Conservation (phyloP, 2,329 filamentous ascomycete genomes). For the Fonsecaea monophora region DNA sequence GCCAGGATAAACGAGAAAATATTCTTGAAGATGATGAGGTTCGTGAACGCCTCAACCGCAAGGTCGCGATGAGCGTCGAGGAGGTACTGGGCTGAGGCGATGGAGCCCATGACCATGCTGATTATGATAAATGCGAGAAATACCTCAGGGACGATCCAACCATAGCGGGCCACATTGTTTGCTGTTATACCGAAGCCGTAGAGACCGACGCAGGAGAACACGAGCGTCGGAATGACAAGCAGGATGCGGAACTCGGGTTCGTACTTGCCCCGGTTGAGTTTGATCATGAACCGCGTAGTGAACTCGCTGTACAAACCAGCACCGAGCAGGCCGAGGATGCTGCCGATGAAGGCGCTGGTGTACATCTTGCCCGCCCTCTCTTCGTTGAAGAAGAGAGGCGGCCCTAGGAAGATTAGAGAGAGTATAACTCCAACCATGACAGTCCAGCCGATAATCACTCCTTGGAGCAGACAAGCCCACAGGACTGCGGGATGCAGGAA, state of each 20-base stretch:
- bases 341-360: slow-evolving; percentile 82
- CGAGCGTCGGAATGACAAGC: slow-evolving; percentile 79
- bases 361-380: slow-evolving; percentile 86
- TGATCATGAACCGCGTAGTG: slow-evolving; percentile 73
- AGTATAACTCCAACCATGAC: slow-evolving; percentile 87
- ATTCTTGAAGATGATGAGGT: slow-evolving; percentile 92
- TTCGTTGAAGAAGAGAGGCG: slow-evolving; percentile 81
- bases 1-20: slow-evolving; percentile 88
- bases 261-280: slow-evolving; percentile 78
- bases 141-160: slow-evolving; percentile 75
- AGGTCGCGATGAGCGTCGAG: slow-evolving; percentile 93
- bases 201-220: slow-evolving; percentile 77
- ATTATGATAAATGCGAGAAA: slow-evolving; percentile 86
- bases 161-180: slow-evolving; percentile 65
- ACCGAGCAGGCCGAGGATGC: slow-evolving; percentile 76
- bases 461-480: slow-evolving; percentile 83
- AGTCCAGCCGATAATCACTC: slow-evolving; percentile 92
- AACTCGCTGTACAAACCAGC: slow-evolving; percentile 76
- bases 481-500: slow-evolving; percentile 84
- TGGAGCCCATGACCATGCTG: slow-evolving; percentile 90
- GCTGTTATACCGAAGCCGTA: slow-evolving; percentile 84
- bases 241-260: slow-evolving; percentile 90
- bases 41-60: slow-evolving; percentile 86
- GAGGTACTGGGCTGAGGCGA: slow-evolving; percentile 84
- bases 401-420: slow-evolving; percentile 79